These are phyloP conservation scores for Piloderma croceum DNA, from an alignment of 768 basidiomycete genomes.

Conservation along the genomic window DNA sequence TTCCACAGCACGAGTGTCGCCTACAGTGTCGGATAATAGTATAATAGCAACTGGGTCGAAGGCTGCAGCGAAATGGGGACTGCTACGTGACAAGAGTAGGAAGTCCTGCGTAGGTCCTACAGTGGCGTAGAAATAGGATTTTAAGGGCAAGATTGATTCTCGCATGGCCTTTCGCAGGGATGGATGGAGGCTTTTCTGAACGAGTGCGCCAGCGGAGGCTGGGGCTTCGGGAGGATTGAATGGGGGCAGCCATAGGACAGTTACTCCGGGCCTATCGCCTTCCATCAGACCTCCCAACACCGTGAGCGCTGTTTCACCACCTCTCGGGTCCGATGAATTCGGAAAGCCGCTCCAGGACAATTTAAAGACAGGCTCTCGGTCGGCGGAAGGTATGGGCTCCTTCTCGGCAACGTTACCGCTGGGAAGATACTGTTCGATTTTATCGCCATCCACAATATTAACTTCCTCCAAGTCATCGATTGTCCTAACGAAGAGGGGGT, in stretches of 20 bases:
- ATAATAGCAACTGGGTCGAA: slow-evolving; percentile 69
- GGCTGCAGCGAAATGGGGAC: slow-evolving; percentile 61
- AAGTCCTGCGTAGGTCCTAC: slow-evolving; percentile 69
- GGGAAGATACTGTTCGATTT: slow-evolving; percentile 37
- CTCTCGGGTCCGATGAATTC: slow-evolving; percentile 55
- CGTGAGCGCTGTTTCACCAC: slow-evolving; percentile 68
- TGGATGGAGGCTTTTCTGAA: slow-evolving; percentile 21
- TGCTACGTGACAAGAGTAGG: slow-evolving; percentile 62
- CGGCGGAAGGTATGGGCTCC: slow-evolving; percentile 11
- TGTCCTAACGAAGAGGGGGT: slow-evolving; percentile 70
- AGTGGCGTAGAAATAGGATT: slow-evolving; percentile 55
- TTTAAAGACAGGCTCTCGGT: slow-evolving; percentile 83
- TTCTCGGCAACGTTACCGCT: slow-evolving; percentile 12
- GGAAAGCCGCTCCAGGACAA: slow-evolving; percentile 78
- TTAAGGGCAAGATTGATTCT: slow-evolving; percentile 44
- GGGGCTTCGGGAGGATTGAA: slow-evolving; percentile 50
- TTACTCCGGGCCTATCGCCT: slow-evolving; percentile 55
- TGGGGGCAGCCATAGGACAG: slow-evolving; percentile 61
- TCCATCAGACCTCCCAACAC: slow-evolving; percentile 71
- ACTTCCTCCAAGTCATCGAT: slow-evolving; percentile 49
- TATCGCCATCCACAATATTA: slow-evolving; percentile 44
- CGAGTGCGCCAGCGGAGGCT: slow-evolving; percentile 25
- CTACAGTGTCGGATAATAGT: slow-evolving; percentile 48
- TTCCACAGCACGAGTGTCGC: slow-evolving; percentile 46
- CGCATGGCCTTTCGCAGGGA: slow-evolving; percentile 59